phyloP scores from a whole-genome alignment of 345 rosid genomes.

The Eucalyptus marginata region DNA sequence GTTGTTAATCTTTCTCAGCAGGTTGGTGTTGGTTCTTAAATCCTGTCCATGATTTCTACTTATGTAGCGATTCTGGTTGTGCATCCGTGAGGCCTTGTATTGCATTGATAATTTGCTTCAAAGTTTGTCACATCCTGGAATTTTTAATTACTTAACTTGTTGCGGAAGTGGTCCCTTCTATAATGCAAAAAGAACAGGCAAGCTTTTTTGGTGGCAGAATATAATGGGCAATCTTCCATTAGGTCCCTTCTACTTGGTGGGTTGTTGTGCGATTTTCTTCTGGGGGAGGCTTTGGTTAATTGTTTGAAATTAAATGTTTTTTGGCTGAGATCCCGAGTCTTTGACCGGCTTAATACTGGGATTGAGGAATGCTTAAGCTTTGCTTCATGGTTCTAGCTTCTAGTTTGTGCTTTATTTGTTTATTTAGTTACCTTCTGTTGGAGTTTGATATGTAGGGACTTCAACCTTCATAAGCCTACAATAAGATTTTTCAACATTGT shows the following conservation, averaged over 20 bases:
- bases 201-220: background rate
- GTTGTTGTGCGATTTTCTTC: background rate
- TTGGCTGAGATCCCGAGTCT: background rate
- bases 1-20: background rate
- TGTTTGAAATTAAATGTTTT: background rate
- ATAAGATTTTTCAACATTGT: background rate
- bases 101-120: background rate
- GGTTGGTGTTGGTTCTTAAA: background rate
- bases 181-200: background rate
- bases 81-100: background rate
- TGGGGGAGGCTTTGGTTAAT: background rate
- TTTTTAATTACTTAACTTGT: background rate
- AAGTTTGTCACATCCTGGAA: background rate
- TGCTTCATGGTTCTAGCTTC: background rate
- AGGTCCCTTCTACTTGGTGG: background rate
- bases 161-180: background rate
- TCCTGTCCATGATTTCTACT: background rate
- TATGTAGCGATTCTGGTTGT: background rate
- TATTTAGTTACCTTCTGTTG: background rate
- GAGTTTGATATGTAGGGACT: background rate
- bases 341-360: background rate
- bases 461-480: background rate
- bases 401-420: background rate
- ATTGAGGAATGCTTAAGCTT: background rate
- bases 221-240: background rate